Evolutionary conservation across 352 stramenopile genomes (phyloP), one percentile per base, ranked within the genome.

Genomic region (Lagenidium sp.): DNA sequence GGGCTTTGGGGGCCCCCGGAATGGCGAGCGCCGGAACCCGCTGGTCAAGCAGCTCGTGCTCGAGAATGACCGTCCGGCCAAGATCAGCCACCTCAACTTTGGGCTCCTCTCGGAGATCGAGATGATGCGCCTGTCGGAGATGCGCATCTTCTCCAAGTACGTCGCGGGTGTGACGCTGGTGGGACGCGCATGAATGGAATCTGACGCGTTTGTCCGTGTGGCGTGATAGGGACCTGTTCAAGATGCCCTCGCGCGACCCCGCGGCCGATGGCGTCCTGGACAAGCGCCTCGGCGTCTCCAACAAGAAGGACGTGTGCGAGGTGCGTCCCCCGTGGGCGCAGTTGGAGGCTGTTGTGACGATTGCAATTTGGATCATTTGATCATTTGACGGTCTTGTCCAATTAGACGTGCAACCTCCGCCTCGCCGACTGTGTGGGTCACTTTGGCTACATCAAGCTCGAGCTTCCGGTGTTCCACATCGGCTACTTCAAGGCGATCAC

Each of bases 391-490:
- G 4, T 18, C 8, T 24, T 8, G 20, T 2, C 28, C 5, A n/a
- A 22, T 13, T 37, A 73, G 34, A 94, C 81, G 15, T 94, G 81
- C 41, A 64, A 89, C 44, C 45, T 96, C 34, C 97, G 97, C 42
- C 62, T 99, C 22, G 70, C 86, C 10, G 96, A 99, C 60, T 99
- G 96, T 60, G 92, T 98, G 5, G 97, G 97, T 13, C 96, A 99
- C 63, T 99, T 98, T 75, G 97, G 97, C 16, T 98, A 99, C 75
- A 98, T 99, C 60, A 84, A 96, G 42, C 65, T 98, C 25, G 89
- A 95, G 53, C 81, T 99, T 25, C 97, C 97, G 0, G 96, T 99
- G 44, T 99, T 99, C 64, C 97, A 99, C 72, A 99, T 99, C 65
- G 97, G 97, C 4, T 99, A 98, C 65, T 97, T 99, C 59, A 99